Evolutionary conservation across 768 basidiomycete genomes (phyloP).

Genomic region (Chalciporus piperatus): DNA sequence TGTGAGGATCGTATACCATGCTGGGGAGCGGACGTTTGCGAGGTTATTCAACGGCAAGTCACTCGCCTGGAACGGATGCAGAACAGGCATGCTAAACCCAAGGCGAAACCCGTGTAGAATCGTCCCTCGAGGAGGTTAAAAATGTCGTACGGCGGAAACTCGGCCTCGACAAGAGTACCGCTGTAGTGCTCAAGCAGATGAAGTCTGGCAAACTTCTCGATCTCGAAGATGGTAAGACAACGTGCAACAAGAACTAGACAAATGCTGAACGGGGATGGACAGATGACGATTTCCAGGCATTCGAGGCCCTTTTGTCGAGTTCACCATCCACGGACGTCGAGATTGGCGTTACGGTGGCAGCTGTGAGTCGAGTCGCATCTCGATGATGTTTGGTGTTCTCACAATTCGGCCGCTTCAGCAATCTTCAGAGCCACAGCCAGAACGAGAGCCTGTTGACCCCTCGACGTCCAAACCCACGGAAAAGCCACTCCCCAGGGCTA

Average conservation of each 20-base stretch:
- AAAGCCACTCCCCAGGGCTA: too few species aligned
- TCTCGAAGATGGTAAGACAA: slow-evolving; percentile 66
- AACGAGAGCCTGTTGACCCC: too few species aligned
- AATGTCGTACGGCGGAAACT: slow-evolving; percentile 62
- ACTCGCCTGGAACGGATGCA: too few species aligned
- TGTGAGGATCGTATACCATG: slow-evolving; percentile 37
- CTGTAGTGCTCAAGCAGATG: slow-evolving; percentile 47
- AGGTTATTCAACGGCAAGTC: too few species aligned
- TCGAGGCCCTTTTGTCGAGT: slow-evolving; percentile 45
- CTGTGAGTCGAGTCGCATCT: neutral
- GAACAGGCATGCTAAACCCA: neutral
- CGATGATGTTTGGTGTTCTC: neutral
- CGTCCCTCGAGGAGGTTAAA: slow-evolving; percentile 28
- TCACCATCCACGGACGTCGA: slow-evolving; percentile 38
- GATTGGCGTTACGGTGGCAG: slow-evolving; percentile 30
- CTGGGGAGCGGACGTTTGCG: slow-evolving; percentile 35
- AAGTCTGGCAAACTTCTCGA: slow-evolving; percentile 54
- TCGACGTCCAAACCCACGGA: too few species aligned
- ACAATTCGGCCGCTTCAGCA: neutral
- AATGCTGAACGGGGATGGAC: slow-evolving; percentile 1
- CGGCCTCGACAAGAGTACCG: slow-evolving; percentile 38
- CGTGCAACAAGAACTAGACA: neutral
- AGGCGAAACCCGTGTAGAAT: slow-evolving; percentile 41
- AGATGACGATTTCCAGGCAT: slow-evolving; percentile 84
- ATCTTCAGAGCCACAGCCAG: neutral